phyloP scores from a whole-genome alignment of 768 basidiomycete species.

The Tylopilus felleus region DNA sequence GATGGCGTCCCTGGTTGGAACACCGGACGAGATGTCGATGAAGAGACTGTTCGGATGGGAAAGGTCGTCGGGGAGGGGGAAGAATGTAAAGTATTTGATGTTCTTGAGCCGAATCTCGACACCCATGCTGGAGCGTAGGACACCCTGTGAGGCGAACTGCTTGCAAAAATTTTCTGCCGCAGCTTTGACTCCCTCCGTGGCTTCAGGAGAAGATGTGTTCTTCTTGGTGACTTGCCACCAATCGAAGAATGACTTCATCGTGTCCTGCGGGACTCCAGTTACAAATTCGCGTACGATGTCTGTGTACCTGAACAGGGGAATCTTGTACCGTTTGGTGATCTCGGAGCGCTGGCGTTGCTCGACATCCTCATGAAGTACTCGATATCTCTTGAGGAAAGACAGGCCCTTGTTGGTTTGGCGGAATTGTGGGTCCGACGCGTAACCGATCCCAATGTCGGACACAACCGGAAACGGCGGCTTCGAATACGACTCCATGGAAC shows the following conservation, averaged over 20 bases:
- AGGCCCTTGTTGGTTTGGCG: constrained; percentile 5
- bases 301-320: constrained; percentile 1
- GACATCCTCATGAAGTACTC: constrained; percentile 3
- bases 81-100: constrained; percentile 48
- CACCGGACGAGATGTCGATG: constrained; percentile 52
- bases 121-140: neutral
- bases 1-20: constrained; percentile 38
- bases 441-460: constrained; percentile 6
- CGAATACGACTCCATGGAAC: neutral
- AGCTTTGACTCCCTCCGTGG: neutral
- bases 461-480: constrained; percentile 16
- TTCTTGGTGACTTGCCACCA: constrained; percentile 10
- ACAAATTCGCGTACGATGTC: constrained; percentile 14
- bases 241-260: constrained; percentile 7
- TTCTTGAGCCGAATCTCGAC: constrained; percentile 45
- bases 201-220: neutral
- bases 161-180: constrained; percentile 5
- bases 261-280: constrained; percentile 7
- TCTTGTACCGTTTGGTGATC: constrained; percentile 9
- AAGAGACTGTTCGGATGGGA: constrained; percentile 74
- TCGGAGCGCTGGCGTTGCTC: neutral
- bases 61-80: constrained; percentile 69
- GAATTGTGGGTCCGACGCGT: neutral
- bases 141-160: constrained; percentile 46
- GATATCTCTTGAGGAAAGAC: constrained; percentile 6